phyloP scores from a whole-genome alignment of 805 yeast genomes.

The Candida loeiensis region DNA sequence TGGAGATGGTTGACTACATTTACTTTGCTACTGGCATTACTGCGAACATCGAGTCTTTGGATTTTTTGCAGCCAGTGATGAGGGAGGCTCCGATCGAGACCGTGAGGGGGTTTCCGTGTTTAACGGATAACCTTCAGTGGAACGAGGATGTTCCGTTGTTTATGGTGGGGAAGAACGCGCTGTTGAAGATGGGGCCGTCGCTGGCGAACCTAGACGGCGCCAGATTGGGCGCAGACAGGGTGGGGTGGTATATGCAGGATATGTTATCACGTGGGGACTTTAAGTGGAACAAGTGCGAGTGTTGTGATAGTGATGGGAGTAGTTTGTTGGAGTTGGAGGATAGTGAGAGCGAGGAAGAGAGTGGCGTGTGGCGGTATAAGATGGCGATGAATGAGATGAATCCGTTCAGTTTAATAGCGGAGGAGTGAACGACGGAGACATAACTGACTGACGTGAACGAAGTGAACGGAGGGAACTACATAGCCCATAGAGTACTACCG shows the following conservation, averaged over 20 bases:
- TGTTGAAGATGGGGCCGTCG: constrained; percentile 41
- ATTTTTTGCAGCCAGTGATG: constrained; percentile 28
- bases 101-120: constrained; percentile 39
- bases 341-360: constrained; percentile 1
- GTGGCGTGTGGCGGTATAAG: constrained; percentile 13
- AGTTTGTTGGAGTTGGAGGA: constrained; percentile 3
- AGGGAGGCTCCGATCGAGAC: constrained; percentile 26
- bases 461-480: background rate
- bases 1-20: constrained; percentile 28
- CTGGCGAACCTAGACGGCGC: constrained; percentile 48
- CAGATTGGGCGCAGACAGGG: constrained; percentile 42
- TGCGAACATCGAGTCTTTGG: constrained; percentile 26
- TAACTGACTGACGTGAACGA: background rate
- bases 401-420: constrained; percentile 23
- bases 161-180: constrained; percentile 43
- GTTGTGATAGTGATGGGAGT: constrained; percentile 5
- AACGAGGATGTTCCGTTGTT: constrained; percentile 34
- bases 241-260: constrained; percentile 36
- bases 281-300: constrained; percentile 11
- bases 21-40: constrained; percentile 42
- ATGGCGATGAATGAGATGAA: constrained; percentile 28
- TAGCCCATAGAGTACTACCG: no score
- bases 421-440: background rate
- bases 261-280: constrained; percentile 12
- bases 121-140: constrained; percentile 45